Evolutionary conservation across 2,329 filamentous ascomycete genomes (phyloP).

Genomic region (Paraphoma chrysanthemicola): DNA sequence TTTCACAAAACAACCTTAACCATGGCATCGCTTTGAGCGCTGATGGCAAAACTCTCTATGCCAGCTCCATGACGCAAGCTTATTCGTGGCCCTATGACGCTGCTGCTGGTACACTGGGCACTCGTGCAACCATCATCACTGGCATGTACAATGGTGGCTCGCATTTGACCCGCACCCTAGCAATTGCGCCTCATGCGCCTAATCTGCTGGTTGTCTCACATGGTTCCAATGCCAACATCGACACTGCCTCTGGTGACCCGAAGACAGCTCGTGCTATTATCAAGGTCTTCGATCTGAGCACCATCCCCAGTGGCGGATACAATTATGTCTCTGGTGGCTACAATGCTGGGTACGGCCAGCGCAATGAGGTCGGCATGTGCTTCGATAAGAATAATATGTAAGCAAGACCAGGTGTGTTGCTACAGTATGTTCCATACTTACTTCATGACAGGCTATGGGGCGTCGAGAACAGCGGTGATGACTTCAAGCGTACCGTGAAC

Average conservation of each 20-base stretch:
- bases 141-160: slow-evolving; percentile 63
- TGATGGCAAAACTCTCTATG: slow-evolving; percentile 58
- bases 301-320: slow-evolving; percentile 48
- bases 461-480: slow-evolving; percentile 75
- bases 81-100: slow-evolving; percentile 71
- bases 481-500: slow-evolving; percentile 59
- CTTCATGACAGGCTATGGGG: slow-evolving; percentile 40
- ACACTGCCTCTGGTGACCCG: slow-evolving; percentile 58
- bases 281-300: slow-evolving; percentile 63
- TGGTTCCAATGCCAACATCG: slow-evolving; percentile 69
- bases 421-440: slow-evolving; percentile 31
- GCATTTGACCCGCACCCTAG: slow-evolving; percentile 71
- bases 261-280: slow-evolving; percentile 68
- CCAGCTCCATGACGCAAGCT: slow-evolving; percentile 64
- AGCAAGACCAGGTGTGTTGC: slow-evolving; percentile 31
- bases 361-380: slow-evolving; percentile 72
- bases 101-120: slow-evolving; percentile 53
- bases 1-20: slow-evolving; percentile 51
- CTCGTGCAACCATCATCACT: slow-evolving; percentile 63
- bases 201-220: slow-evolving; percentile 69
- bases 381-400: slow-evolving; percentile 53
- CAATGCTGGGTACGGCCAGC: slow-evolving; percentile 69
- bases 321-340: slow-evolving; percentile 60
- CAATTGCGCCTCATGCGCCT: slow-evolving; percentile 62
- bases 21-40: slow-evolving; percentile 58